Base-by-base conservation (phyloP, 768 basidiomycete genomes). In the Polyporus arcularius region DNA sequence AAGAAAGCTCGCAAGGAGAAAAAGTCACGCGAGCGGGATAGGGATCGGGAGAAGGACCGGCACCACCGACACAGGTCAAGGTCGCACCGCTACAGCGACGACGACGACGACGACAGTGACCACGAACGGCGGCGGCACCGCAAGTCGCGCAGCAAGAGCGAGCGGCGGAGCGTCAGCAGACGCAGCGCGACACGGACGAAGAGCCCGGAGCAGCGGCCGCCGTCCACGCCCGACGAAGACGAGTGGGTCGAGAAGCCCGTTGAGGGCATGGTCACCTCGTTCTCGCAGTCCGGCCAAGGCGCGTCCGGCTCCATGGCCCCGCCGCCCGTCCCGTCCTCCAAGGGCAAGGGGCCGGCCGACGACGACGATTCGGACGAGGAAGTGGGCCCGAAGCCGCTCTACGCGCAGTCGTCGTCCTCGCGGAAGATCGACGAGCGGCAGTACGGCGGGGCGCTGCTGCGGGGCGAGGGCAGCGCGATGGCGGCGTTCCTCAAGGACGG, bases 391-490 rank as follows among this genome's bases (percentile, higher is more conserved):
- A 78, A 87, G 65, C 90, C 94, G n/a, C 68, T 84, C 0, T 40
- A 67, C 39, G 82, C 78, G 60, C 67, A 72, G 28, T 76, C 64
- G 31, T 60, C 75, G 35, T 61, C 76, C 5, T 78, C 77, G 58
- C 86, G 55, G 30, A 71, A 79, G 69, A 69, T 88, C 49, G 90
- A 92, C 76, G 92, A 92, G 68, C 85, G 94, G 26, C 84, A 90
- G 47, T 99, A 94, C 71, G 94, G 94, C 63, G 85, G 95, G 60
- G 90, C 92, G 31, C 80, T 99, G 52, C 83, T 95, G 11, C 91
- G 91, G 4, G 97, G 97, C 54, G 97, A 99, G 81, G 97, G 94
- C 53, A 90, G 89, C 64, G 97, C 97, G 40, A 98, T 99, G 95
- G 97, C 97, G 2, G 93, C 94, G 45, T 99, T 90, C 83, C 83